Evolutionary conservation across 2,329 filamentous ascomycete genomes (phyloP), one percentile per base, ranked within the genome.

Genomic region (Juglanconis sp.): DNA sequence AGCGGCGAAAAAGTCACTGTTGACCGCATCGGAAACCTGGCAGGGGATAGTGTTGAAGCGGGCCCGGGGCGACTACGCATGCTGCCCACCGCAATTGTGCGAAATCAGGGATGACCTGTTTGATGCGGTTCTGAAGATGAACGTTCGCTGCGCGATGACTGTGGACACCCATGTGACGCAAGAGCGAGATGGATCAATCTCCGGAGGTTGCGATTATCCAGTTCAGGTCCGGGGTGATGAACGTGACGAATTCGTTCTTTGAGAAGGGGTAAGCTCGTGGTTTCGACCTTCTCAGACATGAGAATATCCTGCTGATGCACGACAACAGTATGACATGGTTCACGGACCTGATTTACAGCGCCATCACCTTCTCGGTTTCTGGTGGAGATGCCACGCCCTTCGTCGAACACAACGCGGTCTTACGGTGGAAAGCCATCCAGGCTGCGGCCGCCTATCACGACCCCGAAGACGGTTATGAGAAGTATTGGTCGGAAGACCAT

Each of bases 401-500:
- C 69, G 89, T 92, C 68, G 89, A 89, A 24, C 89, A 92, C 76
- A 92, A 92, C 65, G 89, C 89, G 53, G 81, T 92, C 51, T 82
- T 92, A 31, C 85, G 89, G 67, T 92, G 89, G 89, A 83, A 84
- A 56, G 89, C 89, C 42, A 82, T 92, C 60, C 89, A 92, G 72
- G 83, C 89, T 67, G 88, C 91, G 40, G 83, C 85, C 8, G 91
- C 91, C 72, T 59, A 48, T 13, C 74, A 79, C 40, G 87, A 90
- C 42, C 13, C 42, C 68, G 82, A 87, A 64, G 85, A 89, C 64
- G 86, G 87, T 86, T n/a, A 89, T 65, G 88, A 91, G 70, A 92
- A 91, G 74, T 91, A 89, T 76, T 92, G 89, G 89, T 91, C 88
- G 4, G 89, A 92, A 73, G 85, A 82, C 51, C 89, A 91, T 34